These are phyloP conservation scores for Kazachstania bromeliacearum DNA, from an alignment of 805 yeast species.

Conservation along the genomic window DNA sequence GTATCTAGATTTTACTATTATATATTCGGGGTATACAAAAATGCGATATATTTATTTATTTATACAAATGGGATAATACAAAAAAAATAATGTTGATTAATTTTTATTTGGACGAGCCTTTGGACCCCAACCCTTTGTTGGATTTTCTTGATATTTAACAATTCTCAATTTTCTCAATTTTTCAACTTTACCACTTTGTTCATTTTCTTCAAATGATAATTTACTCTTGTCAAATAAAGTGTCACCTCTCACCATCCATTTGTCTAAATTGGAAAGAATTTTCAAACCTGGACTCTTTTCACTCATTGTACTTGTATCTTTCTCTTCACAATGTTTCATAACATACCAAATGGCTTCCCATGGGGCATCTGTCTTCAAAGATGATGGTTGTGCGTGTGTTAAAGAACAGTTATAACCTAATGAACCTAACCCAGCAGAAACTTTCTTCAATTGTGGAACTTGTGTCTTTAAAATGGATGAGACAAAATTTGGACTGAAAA, in stretches of 20 bases:
- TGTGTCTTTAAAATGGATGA: conserved; percentile 71
- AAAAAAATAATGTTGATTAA: neutral
- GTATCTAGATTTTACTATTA: neutral
- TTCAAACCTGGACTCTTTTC: conserved; percentile 49
- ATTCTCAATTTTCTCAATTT: conserved; percentile 64
- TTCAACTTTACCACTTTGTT: conserved; percentile 47
- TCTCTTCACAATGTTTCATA: conserved; percentile 50
- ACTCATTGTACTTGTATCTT: conserved; percentile 31
- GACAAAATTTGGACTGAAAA: conserved; percentile 69
- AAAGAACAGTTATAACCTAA: conserved; percentile 74
- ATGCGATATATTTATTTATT: neutral
- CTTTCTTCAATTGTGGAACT: conserved; percentile 66
- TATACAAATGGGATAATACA: neutral
- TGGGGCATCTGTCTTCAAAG: conserved; percentile 85
- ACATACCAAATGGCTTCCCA: conserved; percentile 71
- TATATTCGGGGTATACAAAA: neutral
- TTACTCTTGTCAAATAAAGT: conserved; percentile 7
- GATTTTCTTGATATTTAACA: conserved; percentile 85
- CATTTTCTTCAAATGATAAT: conserved; percentile 51
- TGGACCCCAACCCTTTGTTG: conserved; percentile 96
- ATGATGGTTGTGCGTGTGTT: conserved; percentile 82
- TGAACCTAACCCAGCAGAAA: conserved; percentile 75
- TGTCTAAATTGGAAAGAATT: conserved; percentile 36
- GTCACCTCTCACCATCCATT: conserved; percentile 26
- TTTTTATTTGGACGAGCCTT: conserved; percentile 57